These are phyloP conservation scores for Sarocladium oryzae DNA, from an alignment of 2,329 filamentous ascomycete species.

Conservation along the genomic window DNA sequence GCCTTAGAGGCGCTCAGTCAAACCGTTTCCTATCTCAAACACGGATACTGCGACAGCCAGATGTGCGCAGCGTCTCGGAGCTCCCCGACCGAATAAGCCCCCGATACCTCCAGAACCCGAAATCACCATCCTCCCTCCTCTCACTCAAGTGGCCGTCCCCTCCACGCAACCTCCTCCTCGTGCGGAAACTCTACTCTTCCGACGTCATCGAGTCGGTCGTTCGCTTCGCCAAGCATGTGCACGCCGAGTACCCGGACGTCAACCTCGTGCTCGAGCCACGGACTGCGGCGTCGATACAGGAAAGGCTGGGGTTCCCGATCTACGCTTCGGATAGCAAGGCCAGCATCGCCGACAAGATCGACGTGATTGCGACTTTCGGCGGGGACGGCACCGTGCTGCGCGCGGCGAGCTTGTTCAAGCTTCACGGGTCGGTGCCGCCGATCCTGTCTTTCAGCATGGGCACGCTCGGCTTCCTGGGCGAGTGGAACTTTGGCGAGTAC, in stretches of 20 bases:
- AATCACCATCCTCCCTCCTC: conserved; percentile 45
- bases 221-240: conserved; percentile 63
- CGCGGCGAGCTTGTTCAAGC: conserved; percentile 57
- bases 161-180: conserved; percentile 50
- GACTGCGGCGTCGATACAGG: conserved; percentile 66
- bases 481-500: conserved; percentile 93
- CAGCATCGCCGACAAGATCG: conserved; percentile 70
- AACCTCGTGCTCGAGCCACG: conserved; percentile 77
- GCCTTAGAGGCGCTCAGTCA: neutral
- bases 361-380: conserved; percentile 83
- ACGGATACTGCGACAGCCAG: conserved; percentile 25
- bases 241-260: conserved; percentile 70
- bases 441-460: conserved; percentile 97
- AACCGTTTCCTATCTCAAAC: conserved; percentile 44
- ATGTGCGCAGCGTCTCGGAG: conserved; percentile 24
- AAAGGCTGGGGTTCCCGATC: conserved; percentile 64
- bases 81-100: conserved; percentile 28
- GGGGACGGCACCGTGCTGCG: conserved; percentile 55
- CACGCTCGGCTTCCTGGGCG: conserved; percentile 86
- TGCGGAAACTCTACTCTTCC: conserved; percentile 51
- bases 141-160: conserved; percentile 49
- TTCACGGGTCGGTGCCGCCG: conserved; percentile 74
- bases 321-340: conserved; percentile 49
- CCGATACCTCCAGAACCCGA: conserved; percentile 32
- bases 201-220: conserved; percentile 46